phyloP scores from a whole-genome alignment of 306 rosid species.

The Lupinus albus region DNA sequence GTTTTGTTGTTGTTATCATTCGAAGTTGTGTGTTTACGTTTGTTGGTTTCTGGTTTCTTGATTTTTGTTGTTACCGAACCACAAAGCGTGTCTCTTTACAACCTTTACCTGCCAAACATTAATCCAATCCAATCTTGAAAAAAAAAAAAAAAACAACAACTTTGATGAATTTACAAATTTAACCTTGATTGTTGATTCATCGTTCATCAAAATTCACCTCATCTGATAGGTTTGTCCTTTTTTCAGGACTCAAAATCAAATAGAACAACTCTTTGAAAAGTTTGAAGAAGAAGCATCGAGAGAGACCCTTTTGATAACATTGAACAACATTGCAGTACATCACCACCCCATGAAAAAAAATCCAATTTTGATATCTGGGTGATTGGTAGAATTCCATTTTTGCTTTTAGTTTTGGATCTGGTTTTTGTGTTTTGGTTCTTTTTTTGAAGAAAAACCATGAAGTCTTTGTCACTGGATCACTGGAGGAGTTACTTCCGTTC shows the following conservation, averaged over 20 bases:
- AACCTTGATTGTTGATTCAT: constrained; percentile 33
- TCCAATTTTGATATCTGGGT: constrained; percentile 45
- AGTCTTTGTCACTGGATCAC: constrained; percentile 66
- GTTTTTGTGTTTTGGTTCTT: not conserved
- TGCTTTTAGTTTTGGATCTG: constrained; percentile 33
- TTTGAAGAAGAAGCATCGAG: not conserved
- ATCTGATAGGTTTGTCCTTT: constrained; percentile 17
- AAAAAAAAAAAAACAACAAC: not conserved
- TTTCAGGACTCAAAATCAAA: constrained; percentile 31
- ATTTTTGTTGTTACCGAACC: not conserved
- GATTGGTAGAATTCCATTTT: constrained; percentile 23
- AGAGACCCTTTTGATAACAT: constrained; percentile 2
- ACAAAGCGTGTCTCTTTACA: not conserved
- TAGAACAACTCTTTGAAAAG: not conserved
- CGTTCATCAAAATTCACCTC: not conserved
- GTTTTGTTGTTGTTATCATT: constrained; percentile 14
- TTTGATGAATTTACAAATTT: constrained; percentile 14
- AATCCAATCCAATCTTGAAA: constrained; percentile 37
- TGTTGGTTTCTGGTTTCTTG: constrained; percentile 32
- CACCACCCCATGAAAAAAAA: constrained; percentile 32
- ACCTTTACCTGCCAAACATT: constrained; percentile 10
- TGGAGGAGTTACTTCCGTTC: constrained; percentile 84
- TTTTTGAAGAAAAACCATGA: constrained; percentile 47
- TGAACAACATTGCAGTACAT: not conserved
- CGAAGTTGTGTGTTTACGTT: not conserved